Conservation (phyloP, 768 basidiomycete species). For the Lentinus brumalis region DNA sequence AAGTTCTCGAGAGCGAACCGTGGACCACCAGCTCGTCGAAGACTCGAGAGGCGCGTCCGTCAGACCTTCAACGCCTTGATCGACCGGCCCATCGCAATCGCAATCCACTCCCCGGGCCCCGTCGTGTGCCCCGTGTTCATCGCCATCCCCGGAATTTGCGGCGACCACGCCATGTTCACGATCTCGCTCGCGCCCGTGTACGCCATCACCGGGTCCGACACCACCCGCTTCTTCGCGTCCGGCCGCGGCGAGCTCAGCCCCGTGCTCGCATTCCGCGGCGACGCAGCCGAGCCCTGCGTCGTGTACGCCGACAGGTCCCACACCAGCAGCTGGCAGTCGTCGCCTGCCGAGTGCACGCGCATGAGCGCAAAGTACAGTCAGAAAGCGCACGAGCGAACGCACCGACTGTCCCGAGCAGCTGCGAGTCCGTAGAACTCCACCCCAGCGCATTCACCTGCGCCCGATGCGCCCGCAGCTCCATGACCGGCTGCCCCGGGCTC, state of each 20-base stretch:
- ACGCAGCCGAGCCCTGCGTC: constrained; percentile 51
- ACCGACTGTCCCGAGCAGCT: constrained; percentile 88
- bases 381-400: constrained; percentile 24
- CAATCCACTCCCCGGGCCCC: constrained; percentile 83
- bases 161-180: constrained; percentile 89
- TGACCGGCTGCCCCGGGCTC: constrained; percentile 92
- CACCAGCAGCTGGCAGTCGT: constrained; percentile 91
- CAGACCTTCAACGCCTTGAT: constrained; percentile 84
- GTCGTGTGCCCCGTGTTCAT: constrained; percentile 77
- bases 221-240: constrained; percentile 72
- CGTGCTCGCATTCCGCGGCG: constrained; percentile 68
- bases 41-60: constrained; percentile 7
- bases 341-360: constrained; percentile 50
- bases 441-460: constrained; percentile 84
- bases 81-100: constrained; percentile 78
- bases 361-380: background rate
- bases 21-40: too few relatives aligned
- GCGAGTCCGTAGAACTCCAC: constrained; percentile 86
- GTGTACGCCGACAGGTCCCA: constrained; percentile 83
- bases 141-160: constrained; percentile 73
- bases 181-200: constrained; percentile 80
- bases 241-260: constrained; percentile 81
- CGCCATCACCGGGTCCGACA: constrained; percentile 82
- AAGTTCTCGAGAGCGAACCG: too few relatives aligned
- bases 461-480: constrained; percentile 85